Conservation (phyloP, 1,139 yeast genomes). For the Scheffersomyces stambukii region DNA sequence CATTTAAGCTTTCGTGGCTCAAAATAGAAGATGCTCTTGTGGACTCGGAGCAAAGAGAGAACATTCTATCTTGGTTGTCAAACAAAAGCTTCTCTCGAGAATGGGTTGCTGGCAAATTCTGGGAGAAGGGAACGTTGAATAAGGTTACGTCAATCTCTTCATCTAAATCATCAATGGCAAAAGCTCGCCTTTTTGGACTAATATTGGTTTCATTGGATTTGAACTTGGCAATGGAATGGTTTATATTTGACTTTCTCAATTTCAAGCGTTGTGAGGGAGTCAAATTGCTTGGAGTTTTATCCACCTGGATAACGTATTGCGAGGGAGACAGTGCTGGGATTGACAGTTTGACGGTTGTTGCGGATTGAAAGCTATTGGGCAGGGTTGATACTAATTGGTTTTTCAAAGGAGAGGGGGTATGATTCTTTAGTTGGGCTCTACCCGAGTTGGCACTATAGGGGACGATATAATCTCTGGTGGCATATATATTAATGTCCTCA, state of each 20-base stretch:
- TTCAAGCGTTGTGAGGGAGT: slow-evolving; percentile 40
- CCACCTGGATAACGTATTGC: slow-evolving; percentile 19
- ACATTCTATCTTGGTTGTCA: slow-evolving; percentile 17
- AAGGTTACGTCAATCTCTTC: slow-evolving; percentile 33
- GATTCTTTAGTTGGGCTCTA: slow-evolving; percentile 3
- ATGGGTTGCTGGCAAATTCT: slow-evolving; percentile 33
- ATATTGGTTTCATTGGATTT: slow-evolving; percentile 13
- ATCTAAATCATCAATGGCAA: slow-evolving; percentile 42
- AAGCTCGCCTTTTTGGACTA: slow-evolving; percentile 1
- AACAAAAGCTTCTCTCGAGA: slow-evolving; percentile 23
- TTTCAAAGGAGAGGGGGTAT: slow-evolving; percentile 17
- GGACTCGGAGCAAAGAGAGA: slow-evolving; percentile 25
- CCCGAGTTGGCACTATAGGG: background rate
- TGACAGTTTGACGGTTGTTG: background rate
- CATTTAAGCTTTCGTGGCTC: slow-evolving; percentile 20
- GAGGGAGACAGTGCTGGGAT: slow-evolving; percentile 7
- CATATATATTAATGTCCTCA: slow-evolving; percentile 3
- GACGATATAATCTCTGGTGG: slow-evolving; percentile 2
- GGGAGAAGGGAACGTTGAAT: slow-evolving; percentile 63
- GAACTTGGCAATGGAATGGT: slow-evolving; percentile 18
- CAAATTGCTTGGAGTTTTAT: slow-evolving; percentile 22
- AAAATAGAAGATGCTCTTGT: slow-evolving; percentile 45
- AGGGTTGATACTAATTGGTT: slow-evolving; percentile 17
- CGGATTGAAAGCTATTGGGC: slow-evolving; percentile 12
- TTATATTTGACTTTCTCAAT: slow-evolving; percentile 27